phyloP scores from a whole-genome alignment of 1,284 basidiomycete species.

The Clitocybe nebularis region DNA sequence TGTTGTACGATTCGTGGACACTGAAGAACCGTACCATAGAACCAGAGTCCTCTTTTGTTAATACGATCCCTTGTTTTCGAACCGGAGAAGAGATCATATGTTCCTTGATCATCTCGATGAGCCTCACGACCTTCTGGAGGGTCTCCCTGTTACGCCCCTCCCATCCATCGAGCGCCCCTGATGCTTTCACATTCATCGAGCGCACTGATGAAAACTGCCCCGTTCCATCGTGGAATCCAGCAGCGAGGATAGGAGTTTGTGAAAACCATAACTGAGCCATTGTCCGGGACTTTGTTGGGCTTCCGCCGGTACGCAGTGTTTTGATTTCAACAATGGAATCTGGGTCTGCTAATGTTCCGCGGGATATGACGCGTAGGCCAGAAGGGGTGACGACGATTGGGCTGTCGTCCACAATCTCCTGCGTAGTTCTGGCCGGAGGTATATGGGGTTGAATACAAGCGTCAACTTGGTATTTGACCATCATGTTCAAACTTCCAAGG shows the following conservation, averaged over 20 bases:
- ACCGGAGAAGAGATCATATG: slow-evolving; percentile 9
- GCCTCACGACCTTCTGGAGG: slow-evolving; percentile 13
- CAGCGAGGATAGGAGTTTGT: slow-evolving; percentile 15
- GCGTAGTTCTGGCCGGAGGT: background rate
- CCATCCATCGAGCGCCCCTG: slow-evolving; percentile 12
- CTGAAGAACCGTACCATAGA: slow-evolving; percentile 10
- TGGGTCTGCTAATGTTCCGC: slow-evolving; percentile 10
- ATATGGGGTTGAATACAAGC: slow-evolving; percentile 8
- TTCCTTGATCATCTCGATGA: slow-evolving; percentile 16
- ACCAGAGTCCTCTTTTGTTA: slow-evolving; percentile 2
- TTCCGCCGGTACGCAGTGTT: slow-evolving; percentile 8
- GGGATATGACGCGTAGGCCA: slow-evolving; percentile 8
- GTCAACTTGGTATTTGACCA: slow-evolving; percentile 18
- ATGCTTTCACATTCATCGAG: slow-evolving; percentile 6
- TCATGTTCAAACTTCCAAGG: slow-evolving; percentile 14
- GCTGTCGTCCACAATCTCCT: too few relatives aligned
- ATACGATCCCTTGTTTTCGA: slow-evolving; percentile 14
- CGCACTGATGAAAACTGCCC: slow-evolving; percentile 14
- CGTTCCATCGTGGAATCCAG: slow-evolving; percentile 17
- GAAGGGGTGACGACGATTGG: slow-evolving; percentile 6
- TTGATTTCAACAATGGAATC: slow-evolving; percentile 18
- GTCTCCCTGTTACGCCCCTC: slow-evolving; percentile 11
- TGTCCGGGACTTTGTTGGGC: slow-evolving; percentile 3
- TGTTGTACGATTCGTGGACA: slow-evolving; percentile 9
- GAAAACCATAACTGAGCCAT: slow-evolving; percentile 20